Percentiles rank a stretch among this genome's conserved stretches.
Evolutionary conservation across 208 protist genomes (phyloP).

Genomic region (Acanthamoeba triangularis): DNA sequence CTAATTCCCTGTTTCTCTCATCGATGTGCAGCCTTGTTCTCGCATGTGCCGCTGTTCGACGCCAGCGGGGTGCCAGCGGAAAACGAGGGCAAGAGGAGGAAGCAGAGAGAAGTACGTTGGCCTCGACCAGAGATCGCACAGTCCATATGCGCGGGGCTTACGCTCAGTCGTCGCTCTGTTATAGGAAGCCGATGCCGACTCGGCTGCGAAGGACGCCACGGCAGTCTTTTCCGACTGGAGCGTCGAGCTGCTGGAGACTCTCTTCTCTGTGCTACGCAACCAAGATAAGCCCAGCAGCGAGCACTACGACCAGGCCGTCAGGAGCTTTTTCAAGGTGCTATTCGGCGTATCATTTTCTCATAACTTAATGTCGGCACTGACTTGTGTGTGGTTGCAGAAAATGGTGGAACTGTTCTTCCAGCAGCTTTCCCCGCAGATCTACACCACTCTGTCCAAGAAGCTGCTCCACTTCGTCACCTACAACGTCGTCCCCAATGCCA

Average conservation of each 20-base stretch:
- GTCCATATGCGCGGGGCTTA: too few relatives aligned
- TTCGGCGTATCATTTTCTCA: background rate
- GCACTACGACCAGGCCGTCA: background rate
- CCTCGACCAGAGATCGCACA: background rate
- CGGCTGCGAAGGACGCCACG: slow-evolving; percentile 31
- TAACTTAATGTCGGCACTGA: too few relatives aligned
- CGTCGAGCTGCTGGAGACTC: slow-evolving; percentile 2
- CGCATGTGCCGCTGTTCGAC: slow-evolving; percentile 25
- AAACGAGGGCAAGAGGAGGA: background rate
- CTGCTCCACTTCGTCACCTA: slow-evolving; percentile 22
- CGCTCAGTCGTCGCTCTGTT: background rate
- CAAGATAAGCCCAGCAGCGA: background rate
- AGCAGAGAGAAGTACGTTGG: background rate
- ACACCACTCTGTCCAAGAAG: slow-evolving; percentile 32
- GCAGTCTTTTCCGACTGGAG: slow-evolving; percentile 27
- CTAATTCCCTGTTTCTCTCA: background rate
- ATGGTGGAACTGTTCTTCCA: slow-evolving; percentile 59
- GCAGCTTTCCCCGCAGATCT: slow-evolving; percentile 48
- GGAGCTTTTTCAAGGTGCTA: background rate
- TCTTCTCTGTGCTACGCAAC: slow-evolving; percentile 22
- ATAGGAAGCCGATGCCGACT: background rate
- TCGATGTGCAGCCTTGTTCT: slow-evolving; percentile 30
- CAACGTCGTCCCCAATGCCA: slow-evolving; percentile 33
- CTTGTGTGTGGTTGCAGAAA: background rate
- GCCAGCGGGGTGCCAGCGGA: background rate